Percentiles rank a stretch among this genome's conserved stretches.
Evolutionary conservation across 2,329 filamentous ascomycete genomes (phyloP).

Genomic region (Stagonosporopsis vannaccii): DNA sequence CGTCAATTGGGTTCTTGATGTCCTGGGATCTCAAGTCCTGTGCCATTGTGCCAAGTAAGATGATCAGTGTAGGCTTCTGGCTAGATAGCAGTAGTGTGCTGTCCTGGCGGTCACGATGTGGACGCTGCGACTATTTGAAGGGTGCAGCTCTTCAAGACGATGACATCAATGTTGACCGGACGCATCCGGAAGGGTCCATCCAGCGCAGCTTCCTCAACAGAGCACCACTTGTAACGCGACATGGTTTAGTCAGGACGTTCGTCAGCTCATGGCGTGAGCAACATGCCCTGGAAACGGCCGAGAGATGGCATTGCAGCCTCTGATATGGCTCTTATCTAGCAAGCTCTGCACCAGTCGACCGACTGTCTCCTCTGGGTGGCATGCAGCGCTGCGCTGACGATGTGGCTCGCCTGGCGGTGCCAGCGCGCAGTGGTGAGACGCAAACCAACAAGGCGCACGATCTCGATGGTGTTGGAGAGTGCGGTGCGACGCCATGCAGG

Average conservation of each 20-base stretch:
- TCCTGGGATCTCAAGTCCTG: slow-evolving; percentile 52
- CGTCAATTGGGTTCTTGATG: slow-evolving; percentile 59
- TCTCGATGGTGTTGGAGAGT: not conserved
- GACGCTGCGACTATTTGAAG: slow-evolving; percentile 11
- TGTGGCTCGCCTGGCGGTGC: not conserved
- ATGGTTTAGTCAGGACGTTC: slow-evolving; percentile 16
- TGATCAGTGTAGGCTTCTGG: not conserved
- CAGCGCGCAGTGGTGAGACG: slow-evolving; percentile 10
- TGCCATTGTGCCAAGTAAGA: slow-evolving; percentile 38
- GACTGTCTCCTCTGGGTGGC: slow-evolving; percentile 6
- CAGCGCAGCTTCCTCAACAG: slow-evolving; percentile 7
- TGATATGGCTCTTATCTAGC: not conserved
- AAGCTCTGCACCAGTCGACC: not conserved
- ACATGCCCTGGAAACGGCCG: not conserved
- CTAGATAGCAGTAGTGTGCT: not conserved
- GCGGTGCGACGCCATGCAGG: slow-evolving; percentile 1
- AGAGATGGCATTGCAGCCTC: slow-evolving; percentile 4
- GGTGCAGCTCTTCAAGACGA: slow-evolving; percentile 2
- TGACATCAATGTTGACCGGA: slow-evolving; percentile 21
- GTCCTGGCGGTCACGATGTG: slow-evolving; percentile 1
- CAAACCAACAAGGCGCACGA: not conserved
- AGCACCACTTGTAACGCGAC: slow-evolving; percentile 23
- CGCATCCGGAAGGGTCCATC: slow-evolving; percentile 11
- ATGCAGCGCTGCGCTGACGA: slow-evolving; percentile 3
- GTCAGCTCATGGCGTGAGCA: slow-evolving; percentile 35